Evolutionary conservation across 345 rosid genomes (phyloP).

Genomic region (Orychophragmus violaceus): DNA sequence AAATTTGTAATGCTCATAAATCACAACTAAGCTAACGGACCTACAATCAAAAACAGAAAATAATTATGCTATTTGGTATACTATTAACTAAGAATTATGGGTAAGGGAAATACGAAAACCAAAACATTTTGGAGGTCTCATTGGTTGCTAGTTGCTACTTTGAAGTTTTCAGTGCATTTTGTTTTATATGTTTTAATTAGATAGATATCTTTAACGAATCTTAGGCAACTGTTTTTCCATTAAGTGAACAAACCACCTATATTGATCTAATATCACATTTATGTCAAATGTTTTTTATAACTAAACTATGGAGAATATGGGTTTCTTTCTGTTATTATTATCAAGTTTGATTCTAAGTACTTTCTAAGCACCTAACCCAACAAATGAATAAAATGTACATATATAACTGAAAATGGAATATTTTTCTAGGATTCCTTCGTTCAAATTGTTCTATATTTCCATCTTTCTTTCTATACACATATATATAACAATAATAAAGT

Average conservation of each 20-base stretch:
- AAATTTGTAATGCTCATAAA: neutral
- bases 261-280: neutral
- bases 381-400: constrained; percentile 3
- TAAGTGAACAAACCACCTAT: constrained; percentile 14
- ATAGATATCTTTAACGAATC: constrained; percentile 7
- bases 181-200: neutral
- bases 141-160: neutral
- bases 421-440: neutral
- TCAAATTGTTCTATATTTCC: neutral
- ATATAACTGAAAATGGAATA: constrained; percentile 1
- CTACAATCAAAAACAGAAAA: too few relatives aligned
- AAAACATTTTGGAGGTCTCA: neutral
- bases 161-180: neutral
- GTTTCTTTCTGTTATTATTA: constrained; percentile 7
- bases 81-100: neutral
- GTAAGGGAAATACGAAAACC: neutral
- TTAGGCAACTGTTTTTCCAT: neutral
- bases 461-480: neutral
- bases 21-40: neutral
- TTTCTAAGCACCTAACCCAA: constrained; percentile 14
- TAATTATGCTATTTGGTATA: too few relatives aligned
- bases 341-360: neutral
- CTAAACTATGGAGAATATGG: constrained; percentile 1
- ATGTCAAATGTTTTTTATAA: neutral
- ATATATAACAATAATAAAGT: constrained; percentile 6